A percentile compares a stretch with the other conserved stretches of the same genome.
Conservation (phyloP, 2,329 filamentous ascomycete species). For the Fusarium piperis region DNA sequence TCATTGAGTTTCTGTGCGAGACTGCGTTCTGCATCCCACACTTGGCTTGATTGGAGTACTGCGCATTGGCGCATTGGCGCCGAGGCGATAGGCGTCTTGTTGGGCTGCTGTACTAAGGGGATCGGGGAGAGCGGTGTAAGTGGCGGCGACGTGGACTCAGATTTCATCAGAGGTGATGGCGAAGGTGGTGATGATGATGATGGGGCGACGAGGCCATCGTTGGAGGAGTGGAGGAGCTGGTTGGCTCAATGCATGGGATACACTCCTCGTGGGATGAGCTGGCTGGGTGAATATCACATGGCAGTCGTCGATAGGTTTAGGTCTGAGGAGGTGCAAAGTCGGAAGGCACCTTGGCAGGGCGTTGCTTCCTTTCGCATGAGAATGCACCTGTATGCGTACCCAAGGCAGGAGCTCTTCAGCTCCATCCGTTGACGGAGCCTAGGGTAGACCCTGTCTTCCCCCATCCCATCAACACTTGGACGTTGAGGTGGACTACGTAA, state of each 20-base stretch:
- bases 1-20: slow-evolving; percentile 9
- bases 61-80: neutral
- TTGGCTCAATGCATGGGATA: slow-evolving; percentile 2
- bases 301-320: neutral
- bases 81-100: neutral
- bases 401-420: neutral
- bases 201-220: slow-evolving; percentile 15
- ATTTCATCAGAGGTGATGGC: slow-evolving; percentile 9
- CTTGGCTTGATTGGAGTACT: neutral
- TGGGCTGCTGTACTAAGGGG: slow-evolving; percentile 7
- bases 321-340: neutral
- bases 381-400: neutral
- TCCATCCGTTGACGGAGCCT: neutral
- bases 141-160: slow-evolving; percentile 13
- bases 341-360: slow-evolving; percentile 6
- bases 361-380: neutral
- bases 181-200: slow-evolving; percentile 21
- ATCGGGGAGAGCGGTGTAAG: slow-evolving; percentile 17
- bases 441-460: neutral
- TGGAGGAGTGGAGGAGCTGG: neutral
- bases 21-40: neutral
- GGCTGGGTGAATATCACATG: neutral
- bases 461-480: neutral
- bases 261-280: neutral
- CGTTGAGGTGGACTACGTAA: neutral